Base-by-base conservation (phyloP, 2,329 filamentous ascomycete species). In the Aureobasidium zeae region DNA sequence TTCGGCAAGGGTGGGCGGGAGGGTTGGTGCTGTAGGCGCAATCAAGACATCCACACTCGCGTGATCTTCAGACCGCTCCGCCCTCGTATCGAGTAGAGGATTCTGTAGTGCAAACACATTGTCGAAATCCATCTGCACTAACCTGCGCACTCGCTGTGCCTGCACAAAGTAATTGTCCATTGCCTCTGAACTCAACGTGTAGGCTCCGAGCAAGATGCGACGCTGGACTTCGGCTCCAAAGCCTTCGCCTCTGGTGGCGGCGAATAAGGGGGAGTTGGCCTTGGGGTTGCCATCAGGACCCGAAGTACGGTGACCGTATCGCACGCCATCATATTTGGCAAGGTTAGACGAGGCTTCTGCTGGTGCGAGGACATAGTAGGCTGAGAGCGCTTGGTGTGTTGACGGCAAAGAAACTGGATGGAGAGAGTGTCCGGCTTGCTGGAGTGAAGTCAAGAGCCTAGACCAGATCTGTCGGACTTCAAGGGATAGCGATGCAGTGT, bases 81-180 rank as follows among this genome's bases (percentile, higher is more conserved):
- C 21, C 9, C 19, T 35, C 13, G 16, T 20, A 19, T 66, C 62
- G 1, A 67, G 69, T 3, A 96, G 70, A 3, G 82, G 83, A 57
- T 94, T 88, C 3, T 66, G 65, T 31, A 77, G 63, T 12, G 65
- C 63, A 58, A 98, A 95, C 0, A 85, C 79, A 2, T 72, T 66
- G 62, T 96, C 79, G 59, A 98, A 98, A 57, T 98, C 91, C 24
- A 70, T 68, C 58, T 91, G 82, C 2, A 98, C 85, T 13, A 94
- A 69, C 44, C 86, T 74, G 1, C 91, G 81, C 28, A 95, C 77
- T 51, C 81, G 82, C 64, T 98, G 91, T 33, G 91, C 91, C 60
- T 94, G 83, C 49, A 94, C 76, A 57, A 98, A 98, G 63, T 96
- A 95, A 60, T 96, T 98, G 61, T 94, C 83, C 57, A 93, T 91